A percentile compares a stretch with the other conserved stretches of the same genome.
phyloP scores from a whole-genome alignment of 306 rosid species.

The Glycine tomentella region DNA sequence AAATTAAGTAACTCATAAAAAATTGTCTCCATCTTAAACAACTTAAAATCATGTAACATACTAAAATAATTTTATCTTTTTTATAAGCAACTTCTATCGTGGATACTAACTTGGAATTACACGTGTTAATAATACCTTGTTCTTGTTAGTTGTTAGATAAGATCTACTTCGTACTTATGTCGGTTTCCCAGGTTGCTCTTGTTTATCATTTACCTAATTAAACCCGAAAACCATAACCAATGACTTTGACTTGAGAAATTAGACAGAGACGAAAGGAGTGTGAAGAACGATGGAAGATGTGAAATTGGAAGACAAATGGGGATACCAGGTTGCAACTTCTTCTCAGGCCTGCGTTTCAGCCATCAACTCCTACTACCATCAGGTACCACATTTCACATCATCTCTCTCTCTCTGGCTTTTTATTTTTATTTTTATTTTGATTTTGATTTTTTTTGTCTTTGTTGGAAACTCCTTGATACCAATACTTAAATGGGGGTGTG shows the following conservation, averaged over 20 bases:
- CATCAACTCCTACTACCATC: constrained; percentile 74
- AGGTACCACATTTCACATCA: constrained; percentile 53
- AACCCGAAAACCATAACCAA: background rate
- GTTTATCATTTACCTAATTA: background rate
- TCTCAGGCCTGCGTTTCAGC: constrained; percentile 80
- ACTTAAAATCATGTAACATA: too few relatives aligned
- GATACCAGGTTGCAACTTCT: constrained; percentile 70
- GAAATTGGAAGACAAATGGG: constrained; percentile 67
- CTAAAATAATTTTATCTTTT: too few relatives aligned
- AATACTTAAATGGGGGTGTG: constrained; percentile 45
- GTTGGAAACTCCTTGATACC: background rate
- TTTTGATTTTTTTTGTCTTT: background rate
- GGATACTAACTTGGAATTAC: background rate
- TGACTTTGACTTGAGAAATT: background rate
- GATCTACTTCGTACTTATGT: background rate
- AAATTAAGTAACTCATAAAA: too few relatives aligned
- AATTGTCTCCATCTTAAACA: too few relatives aligned
- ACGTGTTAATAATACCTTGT: background rate
- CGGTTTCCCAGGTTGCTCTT: background rate
- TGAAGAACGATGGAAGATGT: constrained; percentile 56
- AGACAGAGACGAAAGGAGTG: background rate
- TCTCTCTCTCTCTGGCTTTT: background rate
- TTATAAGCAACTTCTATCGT: too few relatives aligned
- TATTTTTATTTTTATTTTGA: background rate
- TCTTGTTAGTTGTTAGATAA: background rate